A percentile compares a stretch with the other conserved stretches of the same genome.
Evolutionary conservation across 257 asterid species (phyloP).

Genomic region (Nicotiana paniculata): DNA sequence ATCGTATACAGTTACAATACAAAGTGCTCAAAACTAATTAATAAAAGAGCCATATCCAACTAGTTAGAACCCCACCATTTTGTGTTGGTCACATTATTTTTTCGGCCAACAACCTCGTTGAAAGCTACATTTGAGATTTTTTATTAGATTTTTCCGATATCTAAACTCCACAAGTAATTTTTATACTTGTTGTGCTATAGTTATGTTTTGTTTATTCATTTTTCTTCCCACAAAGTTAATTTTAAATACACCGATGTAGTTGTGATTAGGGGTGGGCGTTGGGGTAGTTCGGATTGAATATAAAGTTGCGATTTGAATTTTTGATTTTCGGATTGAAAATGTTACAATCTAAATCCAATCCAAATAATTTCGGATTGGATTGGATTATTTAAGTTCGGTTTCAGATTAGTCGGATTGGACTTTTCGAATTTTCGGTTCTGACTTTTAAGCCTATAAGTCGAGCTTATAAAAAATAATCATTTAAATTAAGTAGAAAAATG

Average conservation of each 20-base stretch:
- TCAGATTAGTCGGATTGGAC: too few species aligned
- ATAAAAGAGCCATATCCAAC: background rate
- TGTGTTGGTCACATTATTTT: background rate
- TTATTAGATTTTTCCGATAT: background rate
- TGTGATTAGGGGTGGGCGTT: too few species aligned
- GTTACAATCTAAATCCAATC: too few species aligned
- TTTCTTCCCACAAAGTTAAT: background rate
- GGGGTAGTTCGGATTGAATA: too few species aligned
- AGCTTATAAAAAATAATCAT: too few species aligned
- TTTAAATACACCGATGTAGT: background rate
- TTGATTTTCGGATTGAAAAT: too few species aligned
- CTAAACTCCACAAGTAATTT: background rate
- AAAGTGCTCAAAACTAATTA: background rate
- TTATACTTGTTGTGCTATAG: background rate
- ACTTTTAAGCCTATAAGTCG: too few species aligned
- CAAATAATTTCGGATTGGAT: too few species aligned
- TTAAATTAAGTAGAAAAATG: too few species aligned
- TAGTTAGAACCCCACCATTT: background rate
- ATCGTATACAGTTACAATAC: background rate
- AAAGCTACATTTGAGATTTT: background rate
- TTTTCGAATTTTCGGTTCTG: too few species aligned
- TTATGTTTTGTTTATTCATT: background rate
- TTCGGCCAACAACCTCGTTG: background rate
- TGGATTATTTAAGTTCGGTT: too few species aligned
- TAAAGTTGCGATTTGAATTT: too few species aligned